A percentile compares a stretch with the other conserved stretches of the same genome.
phyloP scores from a whole-genome alignment of 129 eudicot genomes.

The Helichrysum umbraculigerum region DNA sequence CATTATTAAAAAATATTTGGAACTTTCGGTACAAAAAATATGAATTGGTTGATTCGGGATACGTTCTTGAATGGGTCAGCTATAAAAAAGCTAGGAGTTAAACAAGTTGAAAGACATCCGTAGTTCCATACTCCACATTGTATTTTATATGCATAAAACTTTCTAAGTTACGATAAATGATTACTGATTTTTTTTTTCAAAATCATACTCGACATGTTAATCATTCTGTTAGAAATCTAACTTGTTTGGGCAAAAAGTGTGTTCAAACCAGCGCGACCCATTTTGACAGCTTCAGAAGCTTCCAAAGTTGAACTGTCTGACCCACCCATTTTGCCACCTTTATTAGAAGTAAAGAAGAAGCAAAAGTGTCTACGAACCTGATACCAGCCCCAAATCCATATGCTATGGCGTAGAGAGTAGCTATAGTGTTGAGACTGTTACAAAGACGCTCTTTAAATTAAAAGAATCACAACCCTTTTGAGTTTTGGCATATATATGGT shows the following conservation, averaged over 20 bases:
- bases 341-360: background rate
- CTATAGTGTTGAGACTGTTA: conserved; percentile 56
- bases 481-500: background rate
- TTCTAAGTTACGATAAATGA: no score
- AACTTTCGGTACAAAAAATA: background rate
- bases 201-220: background rate
- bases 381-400: conserved; percentile 67
- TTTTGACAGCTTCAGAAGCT: background rate
- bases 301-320: background rate
- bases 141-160: background rate
- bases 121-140: background rate
- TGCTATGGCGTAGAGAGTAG: conserved; percentile 67
- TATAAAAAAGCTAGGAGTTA: background rate
- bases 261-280: background rate
- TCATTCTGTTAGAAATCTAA: no score
- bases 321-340: background rate
- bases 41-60: background rate
- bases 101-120: background rate
- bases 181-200: no score
- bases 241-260: background rate
- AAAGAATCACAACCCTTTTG: background rate
- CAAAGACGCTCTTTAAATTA: conserved; percentile 13
- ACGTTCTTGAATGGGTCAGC: background rate
- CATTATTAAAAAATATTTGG: background rate
- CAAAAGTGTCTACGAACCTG: conserved; percentile 40